Evolutionary conservation across 2,329 filamentous ascomycete species (phyloP), one percentile per base, ranked within the genome.

Genomic region (Plenodomus biglobosus): DNA sequence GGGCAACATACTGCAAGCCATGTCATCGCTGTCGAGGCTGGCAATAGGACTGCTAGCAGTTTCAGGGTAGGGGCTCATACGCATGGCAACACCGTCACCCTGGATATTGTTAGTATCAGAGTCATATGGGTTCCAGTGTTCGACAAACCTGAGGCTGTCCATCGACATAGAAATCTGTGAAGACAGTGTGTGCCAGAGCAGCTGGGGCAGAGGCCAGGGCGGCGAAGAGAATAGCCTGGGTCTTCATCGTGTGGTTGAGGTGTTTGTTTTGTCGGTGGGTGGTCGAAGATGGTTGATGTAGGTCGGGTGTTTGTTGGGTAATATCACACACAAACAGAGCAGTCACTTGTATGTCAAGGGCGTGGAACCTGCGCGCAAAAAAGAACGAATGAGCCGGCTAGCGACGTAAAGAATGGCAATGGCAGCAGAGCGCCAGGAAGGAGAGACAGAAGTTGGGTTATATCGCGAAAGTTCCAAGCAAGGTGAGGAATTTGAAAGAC

Each of bases 81-180:
- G 84, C 42, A 91, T 79, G 61, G 86, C 90, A 20, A 84, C 85
- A 22, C 82, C 87, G 63, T 88, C 84, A 52, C 87, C 87, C 70
- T 90, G 35, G 2, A 8, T 7, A n/a, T 4, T 30, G 46, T 67
- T 75, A 66, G 53, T 37, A 35, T 13, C 2, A 16, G 35, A 10
- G 39, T 2, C 11, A 22, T 34, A n/a, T 13, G n/a, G 5, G 30
- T 3, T n/a, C n/a, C n/a, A 4, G 21, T 22, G 8, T 13, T 38
- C 5, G 24, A 54, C 62, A 24, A 52, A 69, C 68, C 51, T 66
- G 65, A 42, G 56, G 53, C 34, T 62, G 44, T 40, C 70, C 66
- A 42, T 73, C 49, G 37, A 72, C 61, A 46, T 59, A 72, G 40
- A 71, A 66, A 45, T 66, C 58, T 7, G 65, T 70, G 46, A 68